Evolutionary conservation across 2,329 filamentous ascomycete genomes (phyloP).

Genomic region (Fusarium proliferatum): DNA sequence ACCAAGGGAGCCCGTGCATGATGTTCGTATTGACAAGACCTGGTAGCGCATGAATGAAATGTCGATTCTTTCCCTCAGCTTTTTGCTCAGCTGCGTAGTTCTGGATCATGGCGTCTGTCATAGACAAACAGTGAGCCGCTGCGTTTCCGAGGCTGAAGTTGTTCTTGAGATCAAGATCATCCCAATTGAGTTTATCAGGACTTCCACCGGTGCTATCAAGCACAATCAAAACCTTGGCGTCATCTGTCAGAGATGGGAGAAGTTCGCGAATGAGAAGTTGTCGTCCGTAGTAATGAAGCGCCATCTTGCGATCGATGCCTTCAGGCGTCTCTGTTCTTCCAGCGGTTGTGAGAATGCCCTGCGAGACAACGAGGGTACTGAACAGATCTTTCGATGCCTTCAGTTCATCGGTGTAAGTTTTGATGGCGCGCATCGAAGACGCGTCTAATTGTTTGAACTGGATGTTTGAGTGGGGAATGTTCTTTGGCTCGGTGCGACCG

Average conservation of each 20-base stretch:
- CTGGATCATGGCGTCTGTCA: slow-evolving; percentile 55
- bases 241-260: slow-evolving; percentile 49
- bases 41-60: slow-evolving; percentile 56
- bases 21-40: slow-evolving; percentile 53
- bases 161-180: slow-evolving; percentile 54
- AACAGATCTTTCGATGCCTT: slow-evolving; percentile 43
- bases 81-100: slow-evolving; percentile 45
- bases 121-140: slow-evolving; percentile 52
- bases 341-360: slow-evolving; percentile 51
- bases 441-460: slow-evolving; percentile 49
- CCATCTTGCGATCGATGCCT: slow-evolving; percentile 58
- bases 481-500: slow-evolving; percentile 47
- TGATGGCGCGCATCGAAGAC: slow-evolving; percentile 50
- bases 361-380: slow-evolving; percentile 54
- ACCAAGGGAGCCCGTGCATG: slow-evolving; percentile 46
- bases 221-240: slow-evolving; percentile 55
- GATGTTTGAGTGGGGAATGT: slow-evolving; percentile 48
- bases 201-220: slow-evolving; percentile 48
- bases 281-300: slow-evolving; percentile 59
- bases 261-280: slow-evolving; percentile 57
- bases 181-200: slow-evolving; percentile 50
- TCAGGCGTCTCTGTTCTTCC: slow-evolving; percentile 56
- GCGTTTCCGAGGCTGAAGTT: slow-evolving; percentile 49
- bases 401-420: slow-evolving; percentile 46
- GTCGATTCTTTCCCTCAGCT: slow-evolving; percentile 9